These are phyloP conservation scores for Cornus suecica DNA, from an alignment of 148 eudicot genomes.

Conservation along the genomic window DNA sequence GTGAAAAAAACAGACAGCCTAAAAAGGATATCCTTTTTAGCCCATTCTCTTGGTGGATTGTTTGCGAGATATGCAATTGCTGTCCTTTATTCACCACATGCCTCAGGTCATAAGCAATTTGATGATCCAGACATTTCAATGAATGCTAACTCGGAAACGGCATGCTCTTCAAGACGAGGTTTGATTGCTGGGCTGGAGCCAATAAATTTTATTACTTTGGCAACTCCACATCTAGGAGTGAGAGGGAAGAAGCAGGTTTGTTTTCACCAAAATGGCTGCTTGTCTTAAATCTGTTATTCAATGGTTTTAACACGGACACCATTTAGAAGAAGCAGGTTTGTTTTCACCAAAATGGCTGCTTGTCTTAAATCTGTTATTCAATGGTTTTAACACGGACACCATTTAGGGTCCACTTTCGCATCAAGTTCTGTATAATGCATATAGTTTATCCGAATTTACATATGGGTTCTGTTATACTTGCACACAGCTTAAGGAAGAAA, in stretches of 20 bases:
- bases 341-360: not conserved
- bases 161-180: slow-evolving; percentile 32
- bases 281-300: not conserved
- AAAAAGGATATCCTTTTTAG: slow-evolving; percentile 83
- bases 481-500: not conserved
- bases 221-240: slow-evolving; percentile 98
- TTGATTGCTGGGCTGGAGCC: slow-evolving; percentile 83
- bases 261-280: not conserved
- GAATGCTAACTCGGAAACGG: slow-evolving; percentile 24
- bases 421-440: not conserved
- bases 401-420: not conserved
- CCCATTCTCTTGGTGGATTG: slow-evolving; percentile 98
- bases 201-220: slow-evolving; percentile 86
- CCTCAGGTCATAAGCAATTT: slow-evolving; percentile 18
- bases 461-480: not conserved
- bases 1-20: slow-evolving; percentile 68
- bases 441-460: not conserved
- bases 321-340: slow-evolving; percentile 89
- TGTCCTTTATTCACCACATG: slow-evolving; percentile 51
- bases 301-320: not conserved
- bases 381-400: not conserved
- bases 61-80: slow-evolving; percentile 88
- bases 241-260: slow-evolving; percentile 95
- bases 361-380: not conserved
- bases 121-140: slow-evolving; percentile 19